Base-by-base conservation (phyloP, 495 filamentous ascomycete genomes). In the Bathelium albidoporum region DNA sequence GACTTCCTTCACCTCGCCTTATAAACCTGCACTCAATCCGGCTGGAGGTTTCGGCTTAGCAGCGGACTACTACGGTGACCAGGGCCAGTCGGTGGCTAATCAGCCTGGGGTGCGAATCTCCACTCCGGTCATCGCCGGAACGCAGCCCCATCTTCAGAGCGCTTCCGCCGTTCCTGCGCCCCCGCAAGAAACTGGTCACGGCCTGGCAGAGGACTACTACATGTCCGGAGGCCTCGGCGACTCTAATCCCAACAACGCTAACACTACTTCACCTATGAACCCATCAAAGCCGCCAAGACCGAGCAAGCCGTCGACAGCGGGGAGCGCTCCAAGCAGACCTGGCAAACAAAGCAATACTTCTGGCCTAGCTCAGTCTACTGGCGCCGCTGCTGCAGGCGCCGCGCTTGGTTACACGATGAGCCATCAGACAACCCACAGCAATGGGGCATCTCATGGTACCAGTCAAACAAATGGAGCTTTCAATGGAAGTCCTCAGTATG, bases 61-160 rank as follows among this genome's bases (percentile, higher is more conserved):
- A 1, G 82, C 85, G 26, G 83, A 86, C 53, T 88, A 86, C 69
- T 87, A 87, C 65, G 80, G 80, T 20, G 85, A 87, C 70, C 81
- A 84, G 69, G 85, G 85, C 0, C 75, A 87, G 67, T 86, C 83
- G 14, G 84, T 87, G 12, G 67, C 72, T n/a, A 63, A 76, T 1
- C 85, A 87, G 70, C 85, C 85, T 1, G 85, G 85, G 39, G 73
- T 83, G 3, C 78, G 85, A 32, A 78, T 80, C 26, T 68, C 77
- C 3, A 74, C 75, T 10, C 84, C 85, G 28, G 74, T 87, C 12
- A 80, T 86, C 22, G 69, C 74, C 31, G 73, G 73, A 24, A 79
- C 82, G 16, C 66, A 74, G 53, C 69, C 64, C 2, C 75, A 78
- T 61, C 65, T 77, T 12, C 71, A 71, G 41, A 45, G 71, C 14